Evolutionary conservation across 495 filamentous ascomycete species (phyloP).

Genomic region (Penicillium diatomitis): DNA sequence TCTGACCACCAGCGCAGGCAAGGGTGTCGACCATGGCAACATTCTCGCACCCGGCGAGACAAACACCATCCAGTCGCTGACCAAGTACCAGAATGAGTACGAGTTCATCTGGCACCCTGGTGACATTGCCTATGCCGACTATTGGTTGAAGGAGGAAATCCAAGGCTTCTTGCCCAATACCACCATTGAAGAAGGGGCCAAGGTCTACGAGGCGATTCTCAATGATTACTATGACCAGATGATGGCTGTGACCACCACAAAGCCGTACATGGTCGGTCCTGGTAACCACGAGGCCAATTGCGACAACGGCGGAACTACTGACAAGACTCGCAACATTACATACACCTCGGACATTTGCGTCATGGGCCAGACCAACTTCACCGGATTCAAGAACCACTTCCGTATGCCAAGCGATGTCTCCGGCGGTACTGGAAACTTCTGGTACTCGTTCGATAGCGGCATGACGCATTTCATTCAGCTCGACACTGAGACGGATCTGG

Average conservation of each 20-base stretch:
- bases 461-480: constrained; percentile 41
- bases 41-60: constrained; percentile 2
- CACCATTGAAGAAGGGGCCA: constrained; percentile 14
- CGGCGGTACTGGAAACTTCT: constrained; percentile 43
- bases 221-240: constrained; percentile 37
- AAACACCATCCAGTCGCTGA: constrained; percentile 8
- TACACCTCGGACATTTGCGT: constrained; percentile 1
- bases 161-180: constrained; percentile 23
- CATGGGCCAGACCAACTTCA: constrained; percentile 41
- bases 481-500: constrained; percentile 36
- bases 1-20: constrained; percentile 4
- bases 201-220: constrained; percentile 32
- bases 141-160: constrained; percentile 22
- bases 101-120: constrained; percentile 3
- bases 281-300: constrained; percentile 40
- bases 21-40: neutral
- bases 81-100: neutral
- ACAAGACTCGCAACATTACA: neutral
- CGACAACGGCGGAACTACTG: constrained; percentile 2
- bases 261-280: constrained; percentile 36
- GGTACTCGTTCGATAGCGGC: constrained; percentile 50
- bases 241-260: constrained; percentile 15
- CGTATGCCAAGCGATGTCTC: constrained; percentile 38
- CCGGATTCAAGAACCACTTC: constrained; percentile 41
- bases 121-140: constrained; percentile 38